These are phyloP conservation scores for Nymphaea colorata DNA, from an alignment of 164 flowering plant genomes.

Conservation along the genomic window DNA sequence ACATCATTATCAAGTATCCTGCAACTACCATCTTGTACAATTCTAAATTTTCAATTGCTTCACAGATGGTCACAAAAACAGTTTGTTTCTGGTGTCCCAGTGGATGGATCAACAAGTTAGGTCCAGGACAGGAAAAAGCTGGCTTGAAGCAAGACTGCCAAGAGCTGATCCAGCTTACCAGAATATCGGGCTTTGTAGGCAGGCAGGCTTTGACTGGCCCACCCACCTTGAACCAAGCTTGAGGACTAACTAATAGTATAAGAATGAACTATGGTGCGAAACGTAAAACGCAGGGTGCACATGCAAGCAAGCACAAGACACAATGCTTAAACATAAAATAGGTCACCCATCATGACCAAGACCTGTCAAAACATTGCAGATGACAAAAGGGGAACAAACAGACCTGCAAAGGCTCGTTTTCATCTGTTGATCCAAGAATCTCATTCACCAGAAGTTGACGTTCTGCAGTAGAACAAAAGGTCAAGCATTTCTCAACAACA, in stretches of 20 bases:
- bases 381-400: constrained; percentile 1
- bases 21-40: not conserved
- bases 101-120: not conserved
- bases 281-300: too few relatives aligned
- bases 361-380: not conserved
- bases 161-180: not conserved
- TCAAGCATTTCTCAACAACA: constrained; percentile 78
- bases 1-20: not conserved
- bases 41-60: not conserved
- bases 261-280: too few relatives aligned
- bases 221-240: too few relatives aligned
- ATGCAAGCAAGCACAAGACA: too few relatives aligned
- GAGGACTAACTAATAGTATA: too few relatives aligned
- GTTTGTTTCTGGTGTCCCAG: too few relatives aligned
- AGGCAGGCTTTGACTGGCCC: too few relatives aligned
- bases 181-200: too few relatives aligned
- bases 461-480: constrained; percentile 56
- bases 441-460: constrained; percentile 67
- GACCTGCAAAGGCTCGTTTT: constrained; percentile 95
- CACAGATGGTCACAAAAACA: not conserved
- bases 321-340: too few relatives aligned
- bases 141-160: not conserved
- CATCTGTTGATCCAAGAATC: constrained; percentile 83
- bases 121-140: not conserved
- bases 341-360: too few relatives aligned